These are phyloP conservation scores for Porogramme epimiltina DNA, from an alignment of 1,284 basidiomycete genomes.

Conservation along the genomic window DNA sequence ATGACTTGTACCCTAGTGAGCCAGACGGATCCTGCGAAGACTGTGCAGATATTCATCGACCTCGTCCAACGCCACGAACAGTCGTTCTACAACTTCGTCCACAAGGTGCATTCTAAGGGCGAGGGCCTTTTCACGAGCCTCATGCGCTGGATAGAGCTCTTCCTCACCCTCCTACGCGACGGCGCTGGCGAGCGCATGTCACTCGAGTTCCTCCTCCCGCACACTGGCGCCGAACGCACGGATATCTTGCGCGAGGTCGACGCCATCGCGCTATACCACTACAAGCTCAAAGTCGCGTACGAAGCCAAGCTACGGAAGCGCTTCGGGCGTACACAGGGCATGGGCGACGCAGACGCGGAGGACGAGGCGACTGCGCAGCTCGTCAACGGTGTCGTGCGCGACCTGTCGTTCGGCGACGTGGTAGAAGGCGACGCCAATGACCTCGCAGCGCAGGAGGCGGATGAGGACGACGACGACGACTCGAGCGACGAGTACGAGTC, in stretches of 20 bases:
- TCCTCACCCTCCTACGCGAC: slow-evolving; percentile 90
- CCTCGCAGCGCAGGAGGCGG: slow-evolving; percentile 77
- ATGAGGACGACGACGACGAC: slow-evolving; percentile 42
- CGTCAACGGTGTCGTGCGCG: slow-evolving; percentile 77
- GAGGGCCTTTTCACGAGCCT: slow-evolving; percentile 92
- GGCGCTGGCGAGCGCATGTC: slow-evolving; percentile 77
- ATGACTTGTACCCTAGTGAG: slow-evolving; percentile 51
- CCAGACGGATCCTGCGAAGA: slow-evolving; percentile 82
- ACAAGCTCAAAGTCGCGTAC: slow-evolving; percentile 87
- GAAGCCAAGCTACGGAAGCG: slow-evolving; percentile 86
- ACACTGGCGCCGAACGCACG: slow-evolving; percentile 71
- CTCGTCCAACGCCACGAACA: slow-evolving; percentile 95
- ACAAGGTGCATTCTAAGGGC: slow-evolving; percentile 98
- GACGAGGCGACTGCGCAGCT: slow-evolving; percentile 80
- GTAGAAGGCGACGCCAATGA: slow-evolving; percentile 79
- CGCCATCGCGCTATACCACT: slow-evolving; percentile 86
- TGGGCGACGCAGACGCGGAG: slow-evolving; percentile 60
- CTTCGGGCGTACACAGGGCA: slow-evolving; percentile 63
- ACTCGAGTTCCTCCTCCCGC: slow-evolving; percentile 86
- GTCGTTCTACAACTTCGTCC: slow-evolving; percentile 95
- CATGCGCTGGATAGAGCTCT: slow-evolving; percentile 97
- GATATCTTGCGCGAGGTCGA: slow-evolving; percentile 87
- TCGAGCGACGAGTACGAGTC: slow-evolving; percentile 31
- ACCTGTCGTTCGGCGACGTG: slow-evolving; percentile 80
- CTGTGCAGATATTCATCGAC: slow-evolving; percentile 94